Conservation (phyloP, 176 grass and related monocot genomes). For the Phyllostachys edulis region DNA sequence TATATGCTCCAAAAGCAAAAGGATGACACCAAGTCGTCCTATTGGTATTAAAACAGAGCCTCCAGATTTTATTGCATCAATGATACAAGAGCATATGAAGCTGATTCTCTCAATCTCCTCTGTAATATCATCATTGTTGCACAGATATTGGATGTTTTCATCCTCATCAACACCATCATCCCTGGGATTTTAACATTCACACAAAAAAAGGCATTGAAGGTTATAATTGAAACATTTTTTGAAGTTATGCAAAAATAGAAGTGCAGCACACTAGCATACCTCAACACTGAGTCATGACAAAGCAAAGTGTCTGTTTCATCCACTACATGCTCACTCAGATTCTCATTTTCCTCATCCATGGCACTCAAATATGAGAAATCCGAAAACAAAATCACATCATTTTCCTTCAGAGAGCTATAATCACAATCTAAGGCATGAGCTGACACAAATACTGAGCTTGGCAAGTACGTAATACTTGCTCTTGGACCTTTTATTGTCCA, state of each 20-base stretch:
- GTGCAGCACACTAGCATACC: conserved; percentile 31
- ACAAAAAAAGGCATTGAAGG: conserved; percentile 15
- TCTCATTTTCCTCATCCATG: conserved; percentile 48
- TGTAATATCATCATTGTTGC: conserved; percentile 63
- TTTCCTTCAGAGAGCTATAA: conserved; percentile 56
- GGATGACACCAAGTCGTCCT: conserved; percentile 53
- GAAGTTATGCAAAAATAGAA: conserved; percentile 4
- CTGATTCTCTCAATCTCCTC: conserved; percentile 76
- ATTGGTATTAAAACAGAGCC: conserved; percentile 84
- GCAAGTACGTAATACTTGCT: conserved; percentile 62
- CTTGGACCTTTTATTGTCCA: conserved; percentile 77
- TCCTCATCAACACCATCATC: conserved; percentile 35
- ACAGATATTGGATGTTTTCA: conserved; percentile 35
- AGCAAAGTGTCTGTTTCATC: conserved; percentile 26
- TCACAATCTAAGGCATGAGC: conserved; percentile 75
- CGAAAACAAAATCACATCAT: conserved; percentile 82
- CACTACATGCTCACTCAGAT: conserved; percentile 30
- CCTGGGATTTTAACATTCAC: conserved; percentile 24
- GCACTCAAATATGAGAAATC: conserved; percentile 67
- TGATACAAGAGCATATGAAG: conserved; percentile 81
- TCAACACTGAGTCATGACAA: conserved; percentile 21
- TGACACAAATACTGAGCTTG: conserved; percentile 72
- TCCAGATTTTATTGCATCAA: conserved; percentile 62
- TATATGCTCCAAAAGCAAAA: conserved; percentile 74
- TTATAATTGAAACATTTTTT: neutral